Percentiles rank a stretch among this genome's conserved stretches.
Conservation (phyloP, 1,284 basidiomycete genomes). For the Crucibulum cyathiforme region DNA sequence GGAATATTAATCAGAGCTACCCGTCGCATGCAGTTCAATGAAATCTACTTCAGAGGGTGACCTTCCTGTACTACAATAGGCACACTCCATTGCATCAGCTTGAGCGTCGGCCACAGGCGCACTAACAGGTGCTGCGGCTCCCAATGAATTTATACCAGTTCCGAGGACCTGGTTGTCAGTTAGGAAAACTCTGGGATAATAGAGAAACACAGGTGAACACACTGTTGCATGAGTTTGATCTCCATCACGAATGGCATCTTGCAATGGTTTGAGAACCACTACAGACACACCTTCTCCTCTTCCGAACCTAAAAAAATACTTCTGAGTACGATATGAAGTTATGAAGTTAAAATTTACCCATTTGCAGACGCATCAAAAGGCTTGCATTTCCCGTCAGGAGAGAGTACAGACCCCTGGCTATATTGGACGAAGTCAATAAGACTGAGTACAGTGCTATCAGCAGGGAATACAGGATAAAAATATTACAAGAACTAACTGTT, state of each 20-base stretch:
- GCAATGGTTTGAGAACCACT: constrained; percentile 38
- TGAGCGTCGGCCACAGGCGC: constrained; percentile 47
- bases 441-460: constrained; percentile 16
- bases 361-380: constrained; percentile 55
- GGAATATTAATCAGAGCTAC: constrained; percentile 16
- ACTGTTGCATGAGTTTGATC: constrained; percentile 42
- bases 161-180: constrained; percentile 43
- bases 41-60: constrained; percentile 48
- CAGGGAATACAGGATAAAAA: neutral
- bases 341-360: constrained; percentile 37
- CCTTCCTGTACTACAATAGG: constrained; percentile 32
- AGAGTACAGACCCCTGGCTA: constrained; percentile 41
- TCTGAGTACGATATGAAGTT: neutral
- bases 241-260: constrained; percentile 33
- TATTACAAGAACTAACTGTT: constrained; percentile 29
- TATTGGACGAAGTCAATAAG: constrained; percentile 41
- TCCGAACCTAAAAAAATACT: constrained; percentile 29
- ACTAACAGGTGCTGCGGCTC: constrained; percentile 39
- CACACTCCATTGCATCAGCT: constrained; percentile 27
- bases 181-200: neutral
- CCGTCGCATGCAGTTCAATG: constrained; percentile 57
- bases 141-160: constrained; percentile 45
- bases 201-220: constrained; percentile 5
- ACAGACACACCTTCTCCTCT: constrained; percentile 39
- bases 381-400: constrained; percentile 53